A percentile compares a stretch with the other conserved stretches of the same genome.
Evolutionary conservation across 2,329 filamentous ascomycete genomes (phyloP).

Genomic region (Claviceps digitariae): DNA sequence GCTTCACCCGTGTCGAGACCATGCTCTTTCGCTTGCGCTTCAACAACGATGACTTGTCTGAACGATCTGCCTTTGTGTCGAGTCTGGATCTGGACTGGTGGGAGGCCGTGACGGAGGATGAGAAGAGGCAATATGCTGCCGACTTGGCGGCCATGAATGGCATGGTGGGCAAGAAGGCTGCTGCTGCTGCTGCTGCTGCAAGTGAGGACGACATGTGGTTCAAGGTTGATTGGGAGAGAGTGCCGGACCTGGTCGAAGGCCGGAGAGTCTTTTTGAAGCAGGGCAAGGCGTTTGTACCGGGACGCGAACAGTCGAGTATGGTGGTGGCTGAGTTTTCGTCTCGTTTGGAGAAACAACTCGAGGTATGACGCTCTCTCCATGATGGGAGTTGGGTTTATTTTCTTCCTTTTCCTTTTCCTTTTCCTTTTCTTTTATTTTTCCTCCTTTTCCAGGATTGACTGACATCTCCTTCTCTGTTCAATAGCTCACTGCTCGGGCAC

Average conservation of each 20-base stretch:
- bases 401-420: too few relatives aligned
- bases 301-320: conserved; percentile 76
- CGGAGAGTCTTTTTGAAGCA: conserved; percentile 61
- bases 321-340: conserved; percentile 76
- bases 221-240: conserved; percentile 91
- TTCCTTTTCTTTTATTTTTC: too few relatives aligned
- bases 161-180: conserved; percentile 24
- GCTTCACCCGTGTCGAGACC: conserved; percentile 77
- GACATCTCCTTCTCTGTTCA: too few relatives aligned
- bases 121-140: conserved; percentile 50
- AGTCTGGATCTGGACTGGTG: conserved; percentile 78
- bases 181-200: conserved; percentile 2
- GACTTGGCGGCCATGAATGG: conserved; percentile 38
- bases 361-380: conserved; percentile 37
- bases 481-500: conserved; percentile 77
- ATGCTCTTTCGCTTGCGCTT: conserved; percentile 80
- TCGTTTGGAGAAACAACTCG: conserved; percentile 66
- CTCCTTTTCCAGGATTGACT: background rate
- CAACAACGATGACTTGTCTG: conserved; percentile 58
- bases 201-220: conserved; percentile 78
- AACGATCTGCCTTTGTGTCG: conserved; percentile 64
- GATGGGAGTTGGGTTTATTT: background rate
- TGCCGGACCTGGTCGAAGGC: conserved; percentile 77
- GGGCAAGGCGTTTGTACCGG: conserved; percentile 85
- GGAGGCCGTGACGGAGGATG: conserved; percentile 67